Conservation (phyloP, 2,329 filamentous ascomycete genomes). For the Phaeosphaeriaceae sp. region DNA sequence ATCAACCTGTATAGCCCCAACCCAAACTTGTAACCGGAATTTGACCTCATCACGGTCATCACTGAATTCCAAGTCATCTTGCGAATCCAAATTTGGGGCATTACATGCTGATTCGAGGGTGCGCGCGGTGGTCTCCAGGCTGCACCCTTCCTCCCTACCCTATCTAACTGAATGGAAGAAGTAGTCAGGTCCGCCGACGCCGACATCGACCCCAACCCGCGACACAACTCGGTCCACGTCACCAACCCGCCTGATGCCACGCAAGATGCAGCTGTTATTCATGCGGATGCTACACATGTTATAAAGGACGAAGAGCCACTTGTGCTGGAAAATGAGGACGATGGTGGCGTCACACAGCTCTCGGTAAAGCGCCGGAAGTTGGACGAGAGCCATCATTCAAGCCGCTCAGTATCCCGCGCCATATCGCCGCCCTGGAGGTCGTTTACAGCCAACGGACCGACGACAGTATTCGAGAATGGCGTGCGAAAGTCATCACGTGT, state of each 20-base stretch:
- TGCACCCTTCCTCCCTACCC: conserved; percentile 30
- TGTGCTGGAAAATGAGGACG: conserved; percentile 22
- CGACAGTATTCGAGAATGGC: conserved; percentile 74
- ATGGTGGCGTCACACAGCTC: conserved; percentile 36
- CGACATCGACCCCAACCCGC: conserved; percentile 38
- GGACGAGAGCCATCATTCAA: conserved; percentile 40
- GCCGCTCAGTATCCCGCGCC: conserved; percentile 52
- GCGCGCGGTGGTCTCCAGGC: conserved; percentile 42
- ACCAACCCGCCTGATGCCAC: conserved; percentile 24
- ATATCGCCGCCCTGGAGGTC: conserved; percentile 94
- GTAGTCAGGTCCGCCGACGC: conserved; percentile 35
- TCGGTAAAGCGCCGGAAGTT: conserved; percentile 68
- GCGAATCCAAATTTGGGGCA: conserved; percentile 29
- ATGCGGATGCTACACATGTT: conserved; percentile 32
- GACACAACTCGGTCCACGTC: conserved; percentile 27
- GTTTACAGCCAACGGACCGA: conserved; percentile 82
- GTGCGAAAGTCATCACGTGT: conserved; percentile 67
- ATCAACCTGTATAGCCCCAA: conserved; percentile 33
- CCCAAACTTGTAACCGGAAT: conserved; percentile 36
- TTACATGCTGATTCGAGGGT: conserved; percentile 39
- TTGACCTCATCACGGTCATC: conserved; percentile 36
- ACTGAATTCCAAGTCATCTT: conserved; percentile 20
- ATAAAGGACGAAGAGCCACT: conserved; percentile 33
- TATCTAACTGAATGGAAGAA: conserved; percentile 38
- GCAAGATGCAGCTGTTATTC: conserved; percentile 17